A percentile compares a stretch with the other conserved stretches of the same genome.
Evolutionary conservation across 768 basidiomycete species (phyloP).

Genomic region (Kwoniella sp.): DNA sequence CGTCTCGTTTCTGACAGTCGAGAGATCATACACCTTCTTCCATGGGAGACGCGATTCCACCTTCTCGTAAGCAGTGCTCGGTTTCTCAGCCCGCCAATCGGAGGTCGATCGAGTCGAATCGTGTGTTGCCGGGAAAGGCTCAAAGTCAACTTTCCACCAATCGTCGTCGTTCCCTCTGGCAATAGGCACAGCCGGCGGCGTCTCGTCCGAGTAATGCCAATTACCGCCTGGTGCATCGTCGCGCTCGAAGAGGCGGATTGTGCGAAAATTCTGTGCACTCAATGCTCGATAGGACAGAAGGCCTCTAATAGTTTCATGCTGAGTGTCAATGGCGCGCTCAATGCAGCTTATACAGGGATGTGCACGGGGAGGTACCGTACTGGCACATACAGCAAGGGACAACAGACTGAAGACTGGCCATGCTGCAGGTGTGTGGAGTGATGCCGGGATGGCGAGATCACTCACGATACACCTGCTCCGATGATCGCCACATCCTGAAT

Average conservation of each 20-base stretch:
- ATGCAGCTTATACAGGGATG: no score
- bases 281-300: slow-evolving; percentile 21
- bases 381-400: no score
- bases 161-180: slow-evolving; percentile 7
- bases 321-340: no score
- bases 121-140: slow-evolving; percentile 4
- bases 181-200: slow-evolving; percentile 14
- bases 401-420: no score
- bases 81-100: neutral
- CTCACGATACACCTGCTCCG: slow-evolving; percentile 36
- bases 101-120: neutral
- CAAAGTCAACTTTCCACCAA: slow-evolving; percentile 31
- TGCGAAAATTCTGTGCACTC: slow-evolving; percentile 2
- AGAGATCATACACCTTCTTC: slow-evolving; percentile 3
- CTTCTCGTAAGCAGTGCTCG: no score
- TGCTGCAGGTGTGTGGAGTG: no score
- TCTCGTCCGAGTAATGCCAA: slow-evolving; percentile 36
- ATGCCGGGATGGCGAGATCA: neutral
- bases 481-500: slow-evolving; percentile 40
- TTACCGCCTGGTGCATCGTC: slow-evolving; percentile 35
- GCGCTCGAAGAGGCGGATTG: slow-evolving; percentile 33
- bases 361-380: no score
- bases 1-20: neutral
- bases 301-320: slow-evolving; percentile 9
- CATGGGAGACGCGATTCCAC: no score